Evolutionary conservation across 768 basidiomycete species (phyloP), one percentile per base, ranked within the genome.

Genomic region (Leccinum barrowsii): DNA sequence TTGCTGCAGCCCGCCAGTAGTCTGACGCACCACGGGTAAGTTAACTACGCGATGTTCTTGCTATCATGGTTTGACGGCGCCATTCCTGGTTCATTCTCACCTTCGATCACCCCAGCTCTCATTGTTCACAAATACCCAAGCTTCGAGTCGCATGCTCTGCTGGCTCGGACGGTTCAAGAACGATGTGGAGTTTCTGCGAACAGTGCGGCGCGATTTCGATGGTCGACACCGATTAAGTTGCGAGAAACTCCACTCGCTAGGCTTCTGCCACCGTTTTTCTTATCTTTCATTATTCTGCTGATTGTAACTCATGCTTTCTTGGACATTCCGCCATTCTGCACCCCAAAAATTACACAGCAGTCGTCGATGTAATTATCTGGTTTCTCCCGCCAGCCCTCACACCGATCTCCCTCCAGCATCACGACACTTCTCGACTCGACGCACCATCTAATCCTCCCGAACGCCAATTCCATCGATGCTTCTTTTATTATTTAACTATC

Each of bases 141-240:
- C 81, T 92, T 63, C 85, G 88, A 62, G 79, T 92, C 58, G 88
- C 90, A 34, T 91, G 90, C 65, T 83, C 88, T 34, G 73, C 88
- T 19, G 83, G 87, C 55, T 73, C 79, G 59, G 83, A 84, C 62
- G 90, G 90, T 60, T 83, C 82, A 70, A 71, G 73, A 57, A 85
- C 89, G 17, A 91, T 92, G 89, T 92, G 90, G 90, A 86, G 85
- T 67, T 86, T 89, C 70, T 92, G 90, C 73, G 90, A 91, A 79
- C 81, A 90, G 77, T 92, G 90, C 71, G 90, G 90, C 73, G 87
- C 90, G 58, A 91, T 92, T 72, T 89, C 89, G 61, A 91, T 91
- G 86, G 87, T 92, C 74, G 87, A 91, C 69, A 80, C 80, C 74
- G 86, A 89, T 73, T 87, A 75, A 65, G 15, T 52, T 35, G 21